A percentile compares a stretch with the other conserved stretches of the same genome.
Conservation (phyloP, 495 filamentous ascomycete genomes). For the Podospora appendiculata region DNA sequence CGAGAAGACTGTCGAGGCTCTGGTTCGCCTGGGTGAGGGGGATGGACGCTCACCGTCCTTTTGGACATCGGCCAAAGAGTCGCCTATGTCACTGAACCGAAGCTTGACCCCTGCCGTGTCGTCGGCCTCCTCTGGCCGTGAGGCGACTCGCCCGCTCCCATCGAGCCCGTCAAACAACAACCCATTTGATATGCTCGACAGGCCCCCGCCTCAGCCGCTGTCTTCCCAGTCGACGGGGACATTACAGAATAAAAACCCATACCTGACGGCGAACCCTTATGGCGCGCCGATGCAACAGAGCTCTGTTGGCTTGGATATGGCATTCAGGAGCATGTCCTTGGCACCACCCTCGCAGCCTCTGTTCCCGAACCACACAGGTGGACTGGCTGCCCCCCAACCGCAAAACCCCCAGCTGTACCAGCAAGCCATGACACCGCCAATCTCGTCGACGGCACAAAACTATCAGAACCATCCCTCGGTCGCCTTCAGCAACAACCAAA, state of each 20-base stretch:
- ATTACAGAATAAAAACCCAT: constrained; percentile 46
- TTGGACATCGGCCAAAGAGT: constrained; percentile 24
- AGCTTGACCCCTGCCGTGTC: constrained; percentile 34
- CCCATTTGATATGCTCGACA: constrained; percentile 56
- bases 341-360: constrained; percentile 53
- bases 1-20: constrained; percentile 73
- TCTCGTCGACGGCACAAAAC: constrained; percentile 48
- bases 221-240: constrained; percentile 52
- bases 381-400: constrained; percentile 52
- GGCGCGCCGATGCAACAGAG: constrained; percentile 34
- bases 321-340: constrained; percentile 68
- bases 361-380: constrained; percentile 80
- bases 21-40: constrained; percentile 70
- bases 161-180: constrained; percentile 47
- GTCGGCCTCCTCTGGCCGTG: constrained; percentile 14
- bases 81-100: constrained; percentile 25
- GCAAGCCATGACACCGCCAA: constrained; percentile 52
- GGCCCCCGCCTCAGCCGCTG: constrained; percentile 35
- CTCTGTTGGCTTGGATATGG: constrained; percentile 46
- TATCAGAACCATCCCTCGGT: constrained; percentile 43
- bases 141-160: constrained; percentile 22
- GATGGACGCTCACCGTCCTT: constrained; percentile 36
- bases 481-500: constrained; percentile 36
- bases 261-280: constrained; percentile 43
- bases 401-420: constrained; percentile 34